Evolutionary conservation across 257 asterid genomes (phyloP), one percentile per base, ranked within the genome.

Genomic region (Avicennia marina): DNA sequence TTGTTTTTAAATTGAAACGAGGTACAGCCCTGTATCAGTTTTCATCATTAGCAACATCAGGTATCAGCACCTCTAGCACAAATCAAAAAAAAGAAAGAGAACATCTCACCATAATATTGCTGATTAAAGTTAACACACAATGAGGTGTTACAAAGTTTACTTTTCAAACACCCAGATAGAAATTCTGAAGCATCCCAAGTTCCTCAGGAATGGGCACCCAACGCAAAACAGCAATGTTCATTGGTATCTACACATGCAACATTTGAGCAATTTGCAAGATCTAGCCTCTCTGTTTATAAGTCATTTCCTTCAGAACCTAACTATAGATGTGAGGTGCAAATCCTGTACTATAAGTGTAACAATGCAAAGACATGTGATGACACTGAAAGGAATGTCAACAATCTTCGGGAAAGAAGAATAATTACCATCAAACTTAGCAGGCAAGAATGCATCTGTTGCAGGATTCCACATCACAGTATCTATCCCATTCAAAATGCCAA

Each of bases 401-500:
- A 36, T 36, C 0, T 36, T 36, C 11, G 18, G 43, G 42, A 8
- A 49, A 27, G 20, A 73, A 65, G 59, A 52, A 45, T 27, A 32
- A 26, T 75, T 81, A 89, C 97, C 94, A 72, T 81, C 87, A 71
- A 72, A 86, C 50, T 80, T 86, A 72, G 90, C 85, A 54, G 95
- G 95, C 82, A 89, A 80, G 80, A 73, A 83, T 58, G 62, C 56
- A 60, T 86, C 94, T 1, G 83, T 83, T 38, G 94, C 87, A 51
- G 95, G 95, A 78, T 89, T 86, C 97, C 97, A 86, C 60, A 86
- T 74, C 38, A 64, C 81, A 60, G 89, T 76, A 74, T 89, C 94
- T 46, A 89, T 89, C 70, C 94, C 95, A 38, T 89, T 89, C 79
- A 86, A 71, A 62, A 86, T 78, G 25, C 94, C 97, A 34, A 67